Evolutionary conservation across 306 rosid species (phyloP), one percentile per base, ranked within the genome.

Genomic region (Alnus rubra): DNA sequence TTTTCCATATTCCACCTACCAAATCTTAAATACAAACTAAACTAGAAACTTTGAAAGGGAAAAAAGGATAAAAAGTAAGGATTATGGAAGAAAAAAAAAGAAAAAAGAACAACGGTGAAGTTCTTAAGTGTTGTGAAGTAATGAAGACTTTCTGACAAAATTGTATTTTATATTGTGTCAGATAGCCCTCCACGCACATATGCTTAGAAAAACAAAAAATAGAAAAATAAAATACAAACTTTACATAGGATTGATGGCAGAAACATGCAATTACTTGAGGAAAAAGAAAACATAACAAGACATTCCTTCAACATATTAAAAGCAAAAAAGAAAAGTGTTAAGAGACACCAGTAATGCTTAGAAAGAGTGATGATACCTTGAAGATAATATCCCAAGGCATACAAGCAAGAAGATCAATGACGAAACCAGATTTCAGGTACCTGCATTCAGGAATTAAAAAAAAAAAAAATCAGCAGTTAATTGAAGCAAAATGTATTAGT

Each of bases 361-460:
- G 72, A 80, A 71, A 76, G 65, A 77, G 51, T 30, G 76, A 68
- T 76, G 75, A 68, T 78, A 95, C 99, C 99, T 93, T 90, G 89
- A 73, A 95, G 81, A 95, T 84, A 77, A 89, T 72, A 82, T 95
- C 99, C 99, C 99, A 95, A 45, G 99, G 99, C 92, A 95, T 74
- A 77, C 99, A 95, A 67, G 87, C 93, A 76, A 95, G 94, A 49
- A 95, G 73, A 77, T 95, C 99, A 73, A 93, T 23, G 82, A 89
- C 74, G 79, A 95, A 95, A 82, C 63, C 31, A 71, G 92, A 88
- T 78, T 89, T 95, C 78, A 95, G 83, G 82, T 95, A 95, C 86
- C 98, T 95, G 86, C 78, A 58, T 42, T n/a, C 9, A 63, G 59
- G n/a, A 55, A 72, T 14, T 59, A 11, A n/a, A 65, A 14, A 9